Evolutionary conservation across 768 basidiomycete genomes (phyloP), one percentile per base, ranked within the genome.

Genomic region (Tulasnella calospora): DNA sequence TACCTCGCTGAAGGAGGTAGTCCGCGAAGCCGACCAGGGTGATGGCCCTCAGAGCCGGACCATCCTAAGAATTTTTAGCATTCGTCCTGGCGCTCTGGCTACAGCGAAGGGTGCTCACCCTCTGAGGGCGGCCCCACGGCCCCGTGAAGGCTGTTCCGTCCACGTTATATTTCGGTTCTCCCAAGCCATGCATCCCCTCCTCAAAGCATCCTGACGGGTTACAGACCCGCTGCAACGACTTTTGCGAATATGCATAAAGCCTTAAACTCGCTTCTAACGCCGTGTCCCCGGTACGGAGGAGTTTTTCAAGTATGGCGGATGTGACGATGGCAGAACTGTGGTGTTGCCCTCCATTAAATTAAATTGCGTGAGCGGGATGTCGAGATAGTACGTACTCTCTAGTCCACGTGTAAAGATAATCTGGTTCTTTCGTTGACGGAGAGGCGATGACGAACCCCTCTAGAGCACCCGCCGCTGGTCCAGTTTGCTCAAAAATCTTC

Each of bases 81-180:
- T 21, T 55, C 1, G 35, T n/a, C 55, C n/a, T 8, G 13, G 33
- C 44, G 27, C 40, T 74, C 51, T 78, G 71, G 40, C 38, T 3
- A 40, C 38, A 10, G 38, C 3, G 38, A 40, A 40, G 38, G 38
- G 10, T 40, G 27, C 79, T 80, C 51, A 76, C 83, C 83, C 82
- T 74, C 71, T 85, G 84, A 7, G 84, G 84, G 79, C 84, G 57
- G 10, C 84, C 84, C 84, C 84, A 85, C 47, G 71, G 40, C 0
- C 81, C 84, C 6, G 72, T 73, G 77, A 84, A 85, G 1, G 83
- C 80, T 3, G 81, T 76, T 6, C 82, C 83, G 72, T 84, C 80
- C 6, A 83, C 83, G 21, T 83, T 23, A 51, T 80, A 85, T 78
- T 85, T 85, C 0, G 84, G 84, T 78, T 85, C 84, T 21, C 82